Evolutionary conservation across 352 stramenopile genomes (phyloP).

Genomic region (Phytophthora aleatoria): DNA sequence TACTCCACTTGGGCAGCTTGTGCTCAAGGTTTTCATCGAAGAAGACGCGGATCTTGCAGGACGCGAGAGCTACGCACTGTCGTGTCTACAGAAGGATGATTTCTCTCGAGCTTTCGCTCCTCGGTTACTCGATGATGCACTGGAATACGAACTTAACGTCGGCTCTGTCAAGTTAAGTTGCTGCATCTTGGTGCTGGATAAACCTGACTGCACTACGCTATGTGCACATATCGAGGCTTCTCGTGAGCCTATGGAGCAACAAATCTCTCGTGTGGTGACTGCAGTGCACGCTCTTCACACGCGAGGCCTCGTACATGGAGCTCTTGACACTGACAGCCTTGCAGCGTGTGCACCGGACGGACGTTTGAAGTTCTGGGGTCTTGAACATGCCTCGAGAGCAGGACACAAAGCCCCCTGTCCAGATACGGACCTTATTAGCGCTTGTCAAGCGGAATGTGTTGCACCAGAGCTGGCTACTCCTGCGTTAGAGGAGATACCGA

Average conservation of each 20-base stretch:
- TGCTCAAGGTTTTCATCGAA: slow-evolving; percentile 67
- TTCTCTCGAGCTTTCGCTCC: slow-evolving; percentile 37
- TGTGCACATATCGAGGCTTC: slow-evolving; percentile 21
- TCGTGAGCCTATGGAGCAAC: slow-evolving; percentile 40
- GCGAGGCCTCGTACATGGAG: slow-evolving; percentile 57
- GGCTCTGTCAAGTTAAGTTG: slow-evolving; percentile 43
- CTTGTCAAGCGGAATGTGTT: slow-evolving; percentile 38
- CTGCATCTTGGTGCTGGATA: slow-evolving; percentile 53
- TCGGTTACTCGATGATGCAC: slow-evolving; percentile 43
- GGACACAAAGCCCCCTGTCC: slow-evolving; percentile 21
- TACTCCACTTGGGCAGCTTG: slow-evolving; percentile 14
- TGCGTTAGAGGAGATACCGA: slow-evolving; percentile 31
- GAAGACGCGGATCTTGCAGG: slow-evolving; percentile 54
- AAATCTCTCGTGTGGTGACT: slow-evolving; percentile 43
- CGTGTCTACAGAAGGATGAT: slow-evolving; percentile 40
- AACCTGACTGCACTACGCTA: slow-evolving; percentile 44
- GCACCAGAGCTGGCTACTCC: slow-evolving; percentile 55
- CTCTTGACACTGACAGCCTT: slow-evolving; percentile 48
- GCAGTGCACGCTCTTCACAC: slow-evolving; percentile 54
- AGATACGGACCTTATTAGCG: slow-evolving; percentile 16
- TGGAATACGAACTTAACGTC: slow-evolving; percentile 32
- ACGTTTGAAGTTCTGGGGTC: slow-evolving; percentile 49
- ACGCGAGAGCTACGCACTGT: slow-evolving; percentile 59
- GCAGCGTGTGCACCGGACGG: slow-evolving; percentile 42
- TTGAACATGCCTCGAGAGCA: slow-evolving; percentile 49